phyloP scores from a whole-genome alignment of 2,329 filamentous ascomycete genomes.

The Colletotrichum cordylinicola region DNA sequence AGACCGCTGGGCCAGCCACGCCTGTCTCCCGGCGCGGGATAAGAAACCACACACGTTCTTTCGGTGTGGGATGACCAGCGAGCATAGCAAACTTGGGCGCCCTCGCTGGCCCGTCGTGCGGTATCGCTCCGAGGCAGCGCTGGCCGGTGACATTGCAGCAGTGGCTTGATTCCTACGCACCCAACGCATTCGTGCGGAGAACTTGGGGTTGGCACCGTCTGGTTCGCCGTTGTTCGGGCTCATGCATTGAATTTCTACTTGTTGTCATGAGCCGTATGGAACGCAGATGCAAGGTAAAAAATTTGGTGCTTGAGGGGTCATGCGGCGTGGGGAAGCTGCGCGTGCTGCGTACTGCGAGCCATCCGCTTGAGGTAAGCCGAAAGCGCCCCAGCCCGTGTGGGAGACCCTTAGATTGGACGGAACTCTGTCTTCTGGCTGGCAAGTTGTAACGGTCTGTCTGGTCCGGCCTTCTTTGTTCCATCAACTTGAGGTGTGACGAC shows the following conservation, averaged over 20 bases:
- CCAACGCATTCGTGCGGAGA: neutral
- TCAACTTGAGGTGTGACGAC: neutral
- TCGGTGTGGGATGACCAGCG: neutral
- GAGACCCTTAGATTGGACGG: neutral
- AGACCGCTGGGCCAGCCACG: constrained; percentile 4
- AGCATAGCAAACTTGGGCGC: neutral
- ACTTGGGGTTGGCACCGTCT: neutral
- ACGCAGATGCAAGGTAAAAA: neutral
- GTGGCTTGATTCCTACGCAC: neutral
- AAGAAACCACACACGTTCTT: neutral
- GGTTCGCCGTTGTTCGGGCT: neutral
- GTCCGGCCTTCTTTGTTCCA: neutral
- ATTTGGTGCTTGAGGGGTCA: neutral
- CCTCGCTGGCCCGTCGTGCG: neutral
- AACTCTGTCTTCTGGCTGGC: neutral
- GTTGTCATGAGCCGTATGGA: neutral
- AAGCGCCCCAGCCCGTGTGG: neutral
- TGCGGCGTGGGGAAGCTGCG: neutral
- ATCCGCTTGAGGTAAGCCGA: neutral
- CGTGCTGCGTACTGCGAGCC: neutral
- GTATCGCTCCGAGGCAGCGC: neutral
- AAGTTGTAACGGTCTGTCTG: neutral
- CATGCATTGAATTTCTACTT: neutral
- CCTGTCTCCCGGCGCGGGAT: neutral
- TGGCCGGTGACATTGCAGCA: neutral